Evolutionary conservation across 108 stramenopile species (phyloP).

Genomic region (Nitzschia sp.): DNA sequence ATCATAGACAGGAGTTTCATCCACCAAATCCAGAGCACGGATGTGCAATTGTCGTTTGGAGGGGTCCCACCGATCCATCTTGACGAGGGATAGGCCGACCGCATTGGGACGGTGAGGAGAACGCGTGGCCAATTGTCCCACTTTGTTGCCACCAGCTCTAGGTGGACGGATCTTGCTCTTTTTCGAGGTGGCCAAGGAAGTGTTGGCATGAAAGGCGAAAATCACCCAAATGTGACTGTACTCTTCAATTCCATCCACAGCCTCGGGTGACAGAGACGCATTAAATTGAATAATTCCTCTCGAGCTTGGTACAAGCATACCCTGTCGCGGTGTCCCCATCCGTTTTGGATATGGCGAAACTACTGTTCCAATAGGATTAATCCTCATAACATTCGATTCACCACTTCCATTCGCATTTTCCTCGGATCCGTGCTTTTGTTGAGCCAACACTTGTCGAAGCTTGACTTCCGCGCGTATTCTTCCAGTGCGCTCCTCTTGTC

Average conservation of each 20-base stretch:
- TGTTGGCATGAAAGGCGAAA: slow-evolving; percentile 96
- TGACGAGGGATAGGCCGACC: slow-evolving; percentile 87
- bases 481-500: slow-evolving; percentile 73
- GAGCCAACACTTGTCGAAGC: slow-evolving; percentile 53
- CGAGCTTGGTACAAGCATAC: slow-evolving; percentile 62
- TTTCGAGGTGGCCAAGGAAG: slow-evolving; percentile 50
- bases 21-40: slow-evolving; percentile 77
- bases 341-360: slow-evolving; percentile 78
- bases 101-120: slow-evolving; percentile 96
- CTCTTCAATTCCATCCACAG: slow-evolving; percentile 66
- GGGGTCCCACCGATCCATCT: slow-evolving; percentile 58
- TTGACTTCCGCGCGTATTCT: slow-evolving; percentile 83
- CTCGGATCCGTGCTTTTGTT: slow-evolving; percentile 25
- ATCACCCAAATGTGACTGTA: slow-evolving; percentile 93
- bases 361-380: slow-evolving; percentile 67
- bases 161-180: slow-evolving; percentile 82
- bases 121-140: slow-evolving; percentile 90
- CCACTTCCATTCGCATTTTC: neutral
- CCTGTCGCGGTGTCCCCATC: slow-evolving; percentile 87
- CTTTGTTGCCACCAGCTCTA: slow-evolving; percentile 71
- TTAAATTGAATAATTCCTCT: slow-evolving; percentile 63
- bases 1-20: slow-evolving; percentile 92
- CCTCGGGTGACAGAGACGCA: slow-evolving; percentile 49
- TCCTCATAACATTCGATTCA: slow-evolving; percentile 27
- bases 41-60: slow-evolving; percentile 56